Conservation (phyloP, 495 filamentous ascomycete genomes). For the Clavariopsis aquatica region DNA sequence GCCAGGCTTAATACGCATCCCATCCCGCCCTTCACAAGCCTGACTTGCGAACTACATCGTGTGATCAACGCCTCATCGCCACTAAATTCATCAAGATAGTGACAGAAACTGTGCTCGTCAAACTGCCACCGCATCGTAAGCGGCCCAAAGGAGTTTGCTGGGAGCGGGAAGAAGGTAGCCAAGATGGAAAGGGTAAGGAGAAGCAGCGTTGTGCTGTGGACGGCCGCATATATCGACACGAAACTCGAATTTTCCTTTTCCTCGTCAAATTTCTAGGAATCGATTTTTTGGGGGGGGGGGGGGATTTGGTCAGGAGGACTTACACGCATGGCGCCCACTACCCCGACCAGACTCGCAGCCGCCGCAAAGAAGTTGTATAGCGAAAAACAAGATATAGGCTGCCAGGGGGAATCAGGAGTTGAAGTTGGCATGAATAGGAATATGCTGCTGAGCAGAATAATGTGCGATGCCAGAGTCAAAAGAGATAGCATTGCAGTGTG, state of each 20-base stretch:
- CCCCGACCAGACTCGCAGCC: slow-evolving; percentile 16
- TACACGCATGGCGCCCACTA: slow-evolving; percentile 29
- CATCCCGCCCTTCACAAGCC: slow-evolving; percentile 12
- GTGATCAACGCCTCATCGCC: slow-evolving; percentile 15
- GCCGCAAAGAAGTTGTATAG: slow-evolving; percentile 25
- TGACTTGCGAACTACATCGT: slow-evolving; percentile 7
- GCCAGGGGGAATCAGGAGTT: neutral
- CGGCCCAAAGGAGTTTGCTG: neutral
- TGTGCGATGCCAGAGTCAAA: neutral
- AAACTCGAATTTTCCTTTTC: slow-evolving; percentile 6
- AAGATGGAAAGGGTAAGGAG: slow-evolving; percentile 9
- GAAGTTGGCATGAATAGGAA: neutral
- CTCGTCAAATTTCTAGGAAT: too few species aligned
- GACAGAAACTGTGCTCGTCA: neutral
- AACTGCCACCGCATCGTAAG: neutral
- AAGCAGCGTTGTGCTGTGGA: slow-evolving; percentile 6
- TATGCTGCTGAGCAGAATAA: neutral
- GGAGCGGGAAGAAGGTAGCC: slow-evolving; percentile 1
- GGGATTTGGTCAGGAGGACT: too few species aligned
- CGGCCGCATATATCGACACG: slow-evolving; percentile 11
- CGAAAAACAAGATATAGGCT: neutral
- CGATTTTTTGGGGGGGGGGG: too few species aligned
- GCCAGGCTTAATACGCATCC: slow-evolving; percentile 9
- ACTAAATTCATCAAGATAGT: slow-evolving; percentile 6
- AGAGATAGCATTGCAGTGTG: neutral